Base-by-base conservation (phyloP, 2,329 filamentous ascomycete species). In the Penicillium sp. region DNA sequence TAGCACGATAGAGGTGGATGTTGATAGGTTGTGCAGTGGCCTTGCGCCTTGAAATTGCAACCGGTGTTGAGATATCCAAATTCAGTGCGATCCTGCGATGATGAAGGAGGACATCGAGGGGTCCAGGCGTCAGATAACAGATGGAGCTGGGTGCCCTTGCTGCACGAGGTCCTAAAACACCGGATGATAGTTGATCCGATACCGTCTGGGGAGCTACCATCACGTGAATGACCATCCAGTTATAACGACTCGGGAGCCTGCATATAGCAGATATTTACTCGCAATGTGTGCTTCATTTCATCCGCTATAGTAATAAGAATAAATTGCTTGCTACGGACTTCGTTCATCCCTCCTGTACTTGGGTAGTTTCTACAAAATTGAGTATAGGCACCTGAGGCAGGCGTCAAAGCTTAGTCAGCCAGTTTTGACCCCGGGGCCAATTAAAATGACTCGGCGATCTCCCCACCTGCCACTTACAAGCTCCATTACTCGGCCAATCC, bases 121-220 rank as follows among this genome's bases (percentile, higher is more conserved):
- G 60, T 56, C 54, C 63, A 61, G 57, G 57, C 50, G 39, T 60
- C 55, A 51, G 52, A 54, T 52, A 40, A 44, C 47, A 50, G 15
- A 46, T n/a, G 37, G 42, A 47, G 44, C 50, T 56, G 34, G 34
- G 23, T 15, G 35, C 54, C 54, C 21, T 32, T 50, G 15, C 53
- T 55, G 6, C 39, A 59, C 27, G 57, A 64, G 23, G 27, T 29
- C 50, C 35, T 35, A 50, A 46, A 50, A 12, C 50, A 18, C 13
- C 53, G 50, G 35, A 45, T 16, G 7, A 51, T 40, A 27, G 21
- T 54, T 54, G 8, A 15, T 51, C 47, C 52, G 16, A 6, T 3
- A 4, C 32, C 10, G 4, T 40, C 15, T 15, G 46, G 46, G 46
- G 46, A 45, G 40, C 49, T 51, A 8, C 0, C 1, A 18, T 52